Percentiles rank a stretch among this genome's conserved stretches.
Evolutionary conservation across 2,329 filamentous ascomycete species (phyloP).

Genomic region (Penicillium capsulatum): DNA sequence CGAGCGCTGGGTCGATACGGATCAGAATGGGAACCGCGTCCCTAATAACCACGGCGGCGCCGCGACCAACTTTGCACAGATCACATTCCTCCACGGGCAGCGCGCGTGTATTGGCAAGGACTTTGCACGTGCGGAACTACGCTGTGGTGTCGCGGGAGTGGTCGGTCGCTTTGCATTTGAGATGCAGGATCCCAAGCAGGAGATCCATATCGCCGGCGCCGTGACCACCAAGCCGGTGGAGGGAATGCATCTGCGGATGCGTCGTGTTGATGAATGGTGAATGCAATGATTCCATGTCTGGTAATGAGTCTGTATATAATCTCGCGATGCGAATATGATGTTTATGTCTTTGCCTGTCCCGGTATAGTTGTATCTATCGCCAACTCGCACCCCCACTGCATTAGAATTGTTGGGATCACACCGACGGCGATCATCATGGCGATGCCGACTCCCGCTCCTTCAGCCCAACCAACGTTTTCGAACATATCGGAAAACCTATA

Average conservation of each 20-base stretch:
- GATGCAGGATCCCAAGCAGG: constrained; percentile 37
- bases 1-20: constrained; percentile 64
- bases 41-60: constrained; percentile 53
- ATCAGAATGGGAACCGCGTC: constrained; percentile 49
- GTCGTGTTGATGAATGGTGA: constrained; percentile 29
- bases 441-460: constrained; percentile 28
- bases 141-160: constrained; percentile 38
- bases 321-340: too few relatives aligned
- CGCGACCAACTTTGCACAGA: constrained; percentile 36
- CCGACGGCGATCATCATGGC: constrained; percentile 31
- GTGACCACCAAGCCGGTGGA: constrained; percentile 40
- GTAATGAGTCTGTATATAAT: too few relatives aligned
- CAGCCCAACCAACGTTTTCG: constrained; percentile 28
- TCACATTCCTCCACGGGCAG: constrained; percentile 41
- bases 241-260: constrained; percentile 37
- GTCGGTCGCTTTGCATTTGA: constrained; percentile 35
- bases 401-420: constrained; percentile 28
- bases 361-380: constrained; percentile 13
- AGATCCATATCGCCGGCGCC: constrained; percentile 34
- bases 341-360: too few relatives aligned
- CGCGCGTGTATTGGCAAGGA: constrained; percentile 40
- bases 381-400: constrained; percentile 29
- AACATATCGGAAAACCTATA: constrained; percentile 36
- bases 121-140: constrained; percentile 42
- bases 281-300: too few relatives aligned